These are phyloP conservation scores for Solanum ossicruentum DNA, from an alignment of 257 asterid genomes.

Conservation along the genomic window DNA sequence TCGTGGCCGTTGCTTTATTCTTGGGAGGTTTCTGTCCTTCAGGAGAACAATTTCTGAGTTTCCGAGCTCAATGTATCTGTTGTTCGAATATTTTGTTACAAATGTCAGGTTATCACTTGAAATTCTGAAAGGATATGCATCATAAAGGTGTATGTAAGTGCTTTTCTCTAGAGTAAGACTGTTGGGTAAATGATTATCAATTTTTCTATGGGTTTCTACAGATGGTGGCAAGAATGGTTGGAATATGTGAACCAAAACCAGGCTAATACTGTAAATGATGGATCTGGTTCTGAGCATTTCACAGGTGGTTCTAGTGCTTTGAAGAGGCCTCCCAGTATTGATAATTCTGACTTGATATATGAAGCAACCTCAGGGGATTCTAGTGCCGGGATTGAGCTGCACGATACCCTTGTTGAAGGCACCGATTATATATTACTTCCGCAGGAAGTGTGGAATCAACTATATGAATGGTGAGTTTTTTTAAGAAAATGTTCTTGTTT, in stretches of 20 bases:
- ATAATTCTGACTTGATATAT: slow-evolving; percentile 73
- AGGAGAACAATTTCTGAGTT: not conserved
- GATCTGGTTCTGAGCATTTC: slow-evolving; percentile 54
- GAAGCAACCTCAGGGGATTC: slow-evolving; percentile 51
- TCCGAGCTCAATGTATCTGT: not conserved
- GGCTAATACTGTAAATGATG: slow-evolving; percentile 31
- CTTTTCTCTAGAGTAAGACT: not conserved
- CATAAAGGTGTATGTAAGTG: not conserved
- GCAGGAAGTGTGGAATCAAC: slow-evolving; percentile 70
- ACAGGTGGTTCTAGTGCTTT: slow-evolving; percentile 27
- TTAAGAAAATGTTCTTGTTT: not conserved
- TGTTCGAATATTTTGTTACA: not conserved
- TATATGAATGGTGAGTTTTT: slow-evolving; percentile 48
- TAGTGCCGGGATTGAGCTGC: slow-evolving; percentile 59
- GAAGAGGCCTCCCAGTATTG: slow-evolving; percentile 68
- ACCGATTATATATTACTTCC: slow-evolving; percentile 96
- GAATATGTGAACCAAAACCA: slow-evolving; percentile 76
- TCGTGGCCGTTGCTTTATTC: not conserved
- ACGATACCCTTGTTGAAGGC: slow-evolving; percentile 92
- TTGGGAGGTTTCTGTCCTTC: not conserved
- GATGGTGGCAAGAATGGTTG: slow-evolving; percentile 99
- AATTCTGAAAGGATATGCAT: not conserved
- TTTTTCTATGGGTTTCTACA: slow-evolving; percentile 12
- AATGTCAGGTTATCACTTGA: not conserved
- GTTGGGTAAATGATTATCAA: not conserved